Conservation (phyloP, 768 basidiomycete genomes). For the Kwoniella heveanensis region DNA sequence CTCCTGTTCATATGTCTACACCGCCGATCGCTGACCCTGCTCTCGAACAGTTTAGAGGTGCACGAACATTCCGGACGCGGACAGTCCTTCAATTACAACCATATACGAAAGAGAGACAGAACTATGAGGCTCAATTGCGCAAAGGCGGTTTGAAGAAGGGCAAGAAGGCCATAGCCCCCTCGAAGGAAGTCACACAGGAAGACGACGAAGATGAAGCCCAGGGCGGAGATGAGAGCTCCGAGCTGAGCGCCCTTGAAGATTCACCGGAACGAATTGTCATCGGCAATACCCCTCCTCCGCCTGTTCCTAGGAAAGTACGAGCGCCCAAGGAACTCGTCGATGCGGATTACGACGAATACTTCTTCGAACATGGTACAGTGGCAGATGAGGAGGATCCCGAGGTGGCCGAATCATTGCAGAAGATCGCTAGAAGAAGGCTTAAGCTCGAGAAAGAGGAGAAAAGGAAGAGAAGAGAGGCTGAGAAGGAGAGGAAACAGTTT, state of each 20-base stretch:
- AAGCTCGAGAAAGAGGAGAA: conserved; percentile 33
- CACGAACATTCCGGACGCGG: conserved; percentile 49
- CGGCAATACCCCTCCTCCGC: conserved; percentile 24
- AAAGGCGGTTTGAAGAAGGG: conserved; percentile 48
- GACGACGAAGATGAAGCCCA: conserved; percentile 34
- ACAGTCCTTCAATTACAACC: conserved; percentile 51
- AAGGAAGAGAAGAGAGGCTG: conserved; percentile 23
- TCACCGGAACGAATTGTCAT: conserved; percentile 35
- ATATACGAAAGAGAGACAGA: conserved; percentile 50
- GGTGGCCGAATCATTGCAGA: conserved; percentile 27
- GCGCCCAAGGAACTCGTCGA: conserved; percentile 27
- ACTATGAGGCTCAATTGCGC: conserved; percentile 49
- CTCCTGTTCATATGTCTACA: neutral
- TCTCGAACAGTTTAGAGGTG: conserved; percentile 39
- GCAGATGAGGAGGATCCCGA: conserved; percentile 33
- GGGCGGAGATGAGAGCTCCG: conserved; percentile 17
- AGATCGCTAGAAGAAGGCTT: conserved; percentile 33
- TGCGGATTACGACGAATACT: conserved; percentile 42
- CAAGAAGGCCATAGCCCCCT: conserved; percentile 31
- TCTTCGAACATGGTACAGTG: conserved; percentile 31
- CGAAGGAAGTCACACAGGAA: conserved; percentile 30
- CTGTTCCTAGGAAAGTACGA: neutral
- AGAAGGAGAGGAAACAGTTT: conserved; percentile 26
- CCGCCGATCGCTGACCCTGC: conserved; percentile 30
- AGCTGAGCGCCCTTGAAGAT: conserved; percentile 16